Evolutionary conservation across 2,329 filamentous ascomycete species (phyloP).

Genomic region (Penicillium nordicum): DNA sequence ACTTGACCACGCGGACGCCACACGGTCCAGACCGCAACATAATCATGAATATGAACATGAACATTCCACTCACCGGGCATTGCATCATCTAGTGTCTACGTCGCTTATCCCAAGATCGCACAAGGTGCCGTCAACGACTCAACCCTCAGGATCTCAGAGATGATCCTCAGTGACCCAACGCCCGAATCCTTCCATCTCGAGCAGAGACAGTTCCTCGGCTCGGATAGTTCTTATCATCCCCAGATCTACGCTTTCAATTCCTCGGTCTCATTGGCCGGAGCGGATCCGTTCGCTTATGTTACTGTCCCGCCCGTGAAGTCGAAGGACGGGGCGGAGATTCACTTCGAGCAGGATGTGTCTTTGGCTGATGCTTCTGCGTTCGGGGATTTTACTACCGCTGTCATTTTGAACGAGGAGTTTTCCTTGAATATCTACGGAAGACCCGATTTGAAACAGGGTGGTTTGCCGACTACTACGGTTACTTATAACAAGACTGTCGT

Average conservation of each 20-base stretch:
- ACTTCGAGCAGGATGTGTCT: slow-evolving; percentile 44
- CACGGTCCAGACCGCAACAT: background rate
- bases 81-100: slow-evolving; percentile 49
- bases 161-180: slow-evolving; percentile 51
- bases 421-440: slow-evolving; percentile 51
- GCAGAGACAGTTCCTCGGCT: slow-evolving; percentile 48
- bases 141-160: slow-evolving; percentile 48
- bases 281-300: slow-evolving; percentile 44
- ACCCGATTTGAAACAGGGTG: slow-evolving; percentile 51
- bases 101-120: slow-evolving; percentile 57
- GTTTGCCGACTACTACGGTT: slow-evolving; percentile 49
- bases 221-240: slow-evolving; percentile 52
- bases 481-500: slow-evolving; percentile 56
- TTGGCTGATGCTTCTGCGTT: slow-evolving; percentile 48
- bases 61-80: background rate
- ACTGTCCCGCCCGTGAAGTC: slow-evolving; percentile 46
- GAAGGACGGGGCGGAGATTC: slow-evolving; percentile 41
- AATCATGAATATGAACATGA: background rate
- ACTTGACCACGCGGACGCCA: background rate
- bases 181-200: slow-evolving; percentile 49
- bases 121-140: slow-evolving; percentile 54
- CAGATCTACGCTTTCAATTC: slow-evolving; percentile 54
- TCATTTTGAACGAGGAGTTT: slow-evolving; percentile 50
- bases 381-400: slow-evolving; percentile 47
- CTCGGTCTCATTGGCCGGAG: slow-evolving; percentile 47